Conservation (phyloP, 2,329 filamentous ascomycete species). For the Cytospora piceicola region DNA sequence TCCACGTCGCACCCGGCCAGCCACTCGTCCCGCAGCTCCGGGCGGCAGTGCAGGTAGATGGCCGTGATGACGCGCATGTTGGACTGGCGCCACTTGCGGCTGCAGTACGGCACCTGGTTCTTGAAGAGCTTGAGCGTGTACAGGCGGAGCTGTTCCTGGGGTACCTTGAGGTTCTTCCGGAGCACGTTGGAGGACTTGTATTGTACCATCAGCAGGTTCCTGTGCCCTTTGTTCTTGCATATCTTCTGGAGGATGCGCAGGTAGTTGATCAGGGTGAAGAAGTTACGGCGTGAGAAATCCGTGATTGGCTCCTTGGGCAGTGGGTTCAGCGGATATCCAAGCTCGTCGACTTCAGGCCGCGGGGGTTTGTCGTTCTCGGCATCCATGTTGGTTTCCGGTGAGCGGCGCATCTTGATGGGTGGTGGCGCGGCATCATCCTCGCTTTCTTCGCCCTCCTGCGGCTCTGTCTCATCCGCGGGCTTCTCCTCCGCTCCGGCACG, state of each 20-base stretch:
- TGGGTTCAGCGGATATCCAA: conserved; percentile 77
- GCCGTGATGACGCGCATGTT: conserved; percentile 99
- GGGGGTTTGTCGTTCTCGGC: conserved; percentile 34
- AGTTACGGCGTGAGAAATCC: conserved; percentile 89
- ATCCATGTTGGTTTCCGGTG: conserved; percentile 37
- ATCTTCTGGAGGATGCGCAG: conserved; percentile 97
- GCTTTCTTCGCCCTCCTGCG: conserved; percentile 49
- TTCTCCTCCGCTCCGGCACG: conserved; percentile 42
- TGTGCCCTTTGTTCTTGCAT: conserved; percentile 92
- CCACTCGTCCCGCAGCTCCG: conserved; percentile 95
- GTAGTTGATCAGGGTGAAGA: conserved; percentile 94
- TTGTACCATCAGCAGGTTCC: conserved; percentile 88
- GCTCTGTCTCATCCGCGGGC: conserved; percentile 32
- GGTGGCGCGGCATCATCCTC: conserved; percentile 83
- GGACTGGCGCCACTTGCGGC: conserved; percentile 94
- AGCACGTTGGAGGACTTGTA: conserved; percentile 95
- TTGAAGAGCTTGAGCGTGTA: conserved; percentile 99
- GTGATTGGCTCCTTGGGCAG: conserved; percentile 79
- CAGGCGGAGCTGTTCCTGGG: conserved; percentile 82
- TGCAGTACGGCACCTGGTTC: conserved; percentile 96
- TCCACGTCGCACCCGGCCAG: conserved; percentile 89
- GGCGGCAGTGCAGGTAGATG: conserved; percentile 90
- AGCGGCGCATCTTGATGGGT: conserved; percentile 68
- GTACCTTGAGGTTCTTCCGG: conserved; percentile 87
- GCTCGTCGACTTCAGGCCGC: conserved; percentile 76